Percentiles rank a stretch among this genome's conserved stretches.
phyloP scores from a whole-genome alignment of 306 rosid genomes.

The Sesbania bispinosa region DNA sequence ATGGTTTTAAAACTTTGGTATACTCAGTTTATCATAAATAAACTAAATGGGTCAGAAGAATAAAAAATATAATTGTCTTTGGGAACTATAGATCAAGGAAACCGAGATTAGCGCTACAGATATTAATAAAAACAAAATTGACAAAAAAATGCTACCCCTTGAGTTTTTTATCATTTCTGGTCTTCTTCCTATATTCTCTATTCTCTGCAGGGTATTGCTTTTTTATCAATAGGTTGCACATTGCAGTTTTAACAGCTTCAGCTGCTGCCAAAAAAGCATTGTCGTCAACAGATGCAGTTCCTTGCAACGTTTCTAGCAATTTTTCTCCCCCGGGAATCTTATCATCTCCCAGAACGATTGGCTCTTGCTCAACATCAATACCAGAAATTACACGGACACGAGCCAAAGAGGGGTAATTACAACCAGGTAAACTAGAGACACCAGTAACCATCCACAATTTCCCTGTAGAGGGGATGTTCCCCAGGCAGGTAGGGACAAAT shows the following conservation, averaged over 20 bases:
- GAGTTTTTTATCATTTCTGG: slow-evolving; percentile 79
- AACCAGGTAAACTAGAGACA: slow-evolving; percentile 61
- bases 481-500: slow-evolving; percentile 78
- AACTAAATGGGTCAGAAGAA: slow-evolving; percentile 6
- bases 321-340: slow-evolving; percentile 66
- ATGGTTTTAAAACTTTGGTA: slow-evolving; percentile 10
- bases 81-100: background rate
- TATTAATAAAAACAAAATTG: background rate
- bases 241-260: slow-evolving; percentile 82
- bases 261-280: slow-evolving; percentile 66
- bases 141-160: slow-evolving; percentile 29
- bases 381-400: slow-evolving; percentile 62
- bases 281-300: slow-evolving; percentile 58
- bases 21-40: background rate
- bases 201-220: slow-evolving; percentile 76
- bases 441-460: slow-evolving; percentile 85
- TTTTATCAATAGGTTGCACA: slow-evolving; percentile 78
- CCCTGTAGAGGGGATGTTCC: slow-evolving; percentile 38
- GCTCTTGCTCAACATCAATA: slow-evolving; percentile 33
- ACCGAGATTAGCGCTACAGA: background rate
- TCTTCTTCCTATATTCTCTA: slow-evolving; percentile 76
- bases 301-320: slow-evolving; percentile 72
- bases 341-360: slow-evolving; percentile 49
- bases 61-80: background rate
- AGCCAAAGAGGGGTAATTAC: slow-evolving; percentile 45